Evolutionary conservation across 495 filamentous ascomycete genomes (phyloP).

Genomic region (Xylaria flabelliformis): DNA sequence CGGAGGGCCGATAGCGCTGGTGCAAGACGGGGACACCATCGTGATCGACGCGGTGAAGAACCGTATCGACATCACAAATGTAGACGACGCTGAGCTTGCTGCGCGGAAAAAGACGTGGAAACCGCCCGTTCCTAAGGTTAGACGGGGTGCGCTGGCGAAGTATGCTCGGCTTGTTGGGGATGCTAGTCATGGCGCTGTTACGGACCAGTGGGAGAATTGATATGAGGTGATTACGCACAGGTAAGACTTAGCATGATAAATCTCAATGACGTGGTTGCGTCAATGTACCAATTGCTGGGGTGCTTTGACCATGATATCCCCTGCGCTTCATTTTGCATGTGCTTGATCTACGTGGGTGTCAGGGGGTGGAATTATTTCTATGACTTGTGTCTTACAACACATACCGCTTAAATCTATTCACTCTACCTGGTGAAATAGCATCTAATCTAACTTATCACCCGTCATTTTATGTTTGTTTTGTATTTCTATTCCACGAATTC

Average conservation of each 20-base stretch:
- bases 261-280: background rate
- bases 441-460: no score
- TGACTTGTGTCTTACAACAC: no score
- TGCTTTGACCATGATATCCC: background rate
- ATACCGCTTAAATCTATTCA: no score
- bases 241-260: background rate
- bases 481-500: no score
- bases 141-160: conserved; percentile 87
- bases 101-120: conserved; percentile 73
- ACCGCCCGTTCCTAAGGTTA: conserved; percentile 74
- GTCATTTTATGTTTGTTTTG: no score
- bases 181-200: conserved; percentile 62
- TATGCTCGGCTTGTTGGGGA: conserved; percentile 71
- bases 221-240: background rate
- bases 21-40: conserved; percentile 80
- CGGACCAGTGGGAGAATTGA: conserved; percentile 47
- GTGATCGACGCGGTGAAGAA: conserved; percentile 88
- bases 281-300: background rate
- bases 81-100: conserved; percentile 71
- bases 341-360: background rate
- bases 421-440: no score
- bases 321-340: background rate
- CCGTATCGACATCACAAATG: conserved; percentile 69
- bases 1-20: conserved; percentile 82
- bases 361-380: background rate